Evolutionary conservation across 1,139 yeast species (phyloP).

Genomic region (Protomyces gravidus): DNA sequence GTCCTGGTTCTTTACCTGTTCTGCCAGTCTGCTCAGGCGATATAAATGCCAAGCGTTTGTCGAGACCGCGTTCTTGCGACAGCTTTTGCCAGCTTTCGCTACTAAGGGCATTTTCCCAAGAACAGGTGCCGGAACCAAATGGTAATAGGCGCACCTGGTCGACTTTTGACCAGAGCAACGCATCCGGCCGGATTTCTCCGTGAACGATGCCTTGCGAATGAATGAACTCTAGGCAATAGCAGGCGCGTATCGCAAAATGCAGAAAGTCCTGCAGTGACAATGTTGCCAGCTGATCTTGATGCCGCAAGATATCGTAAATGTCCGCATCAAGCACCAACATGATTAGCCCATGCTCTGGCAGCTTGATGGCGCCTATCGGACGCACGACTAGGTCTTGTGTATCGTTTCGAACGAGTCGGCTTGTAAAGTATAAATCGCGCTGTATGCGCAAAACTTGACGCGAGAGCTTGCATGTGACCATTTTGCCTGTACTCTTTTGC

Average conservation of each 20-base stretch:
- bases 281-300: background rate
- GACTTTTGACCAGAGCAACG: slow-evolving; percentile 30
- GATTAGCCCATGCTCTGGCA: background rate
- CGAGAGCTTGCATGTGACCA: background rate
- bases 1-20: slow-evolving; percentile 30
- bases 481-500: background rate
- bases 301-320: background rate
- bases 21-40: slow-evolving; percentile 36
- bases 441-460: background rate
- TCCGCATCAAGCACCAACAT: background rate
- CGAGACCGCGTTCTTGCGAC: slow-evolving; percentile 18
- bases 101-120: slow-evolving; percentile 20
- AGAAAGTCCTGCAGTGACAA: slow-evolving; percentile 24
- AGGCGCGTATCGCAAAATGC: slow-evolving; percentile 34
- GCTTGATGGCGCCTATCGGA: background rate
- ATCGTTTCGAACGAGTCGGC: background rate
- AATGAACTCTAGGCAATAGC: slow-evolving; percentile 33
- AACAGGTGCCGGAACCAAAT: slow-evolving; percentile 31
- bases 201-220: slow-evolving; percentile 34
- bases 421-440: background rate
- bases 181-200: slow-evolving; percentile 34
- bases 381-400: background rate
- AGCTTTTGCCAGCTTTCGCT: slow-evolving; percentile 25
- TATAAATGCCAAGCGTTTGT: slow-evolving; percentile 29
- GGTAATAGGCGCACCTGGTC: slow-evolving; percentile 31